phyloP scores from a whole-genome alignment of 2,329 filamentous ascomycete species.

The Emergomyces pasteurianus region DNA sequence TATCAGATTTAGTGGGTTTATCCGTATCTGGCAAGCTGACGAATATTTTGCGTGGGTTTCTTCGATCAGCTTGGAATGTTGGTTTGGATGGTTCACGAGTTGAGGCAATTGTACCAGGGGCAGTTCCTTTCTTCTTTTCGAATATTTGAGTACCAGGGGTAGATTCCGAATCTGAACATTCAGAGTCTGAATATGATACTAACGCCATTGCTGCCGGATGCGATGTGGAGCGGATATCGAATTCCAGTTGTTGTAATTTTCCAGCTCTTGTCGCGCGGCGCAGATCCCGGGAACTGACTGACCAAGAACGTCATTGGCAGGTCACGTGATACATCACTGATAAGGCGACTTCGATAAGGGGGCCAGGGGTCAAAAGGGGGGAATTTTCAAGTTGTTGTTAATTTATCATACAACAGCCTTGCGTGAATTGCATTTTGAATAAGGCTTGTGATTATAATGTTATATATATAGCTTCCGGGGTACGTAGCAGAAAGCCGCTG shows the following conservation, averaged over 20 bases:
- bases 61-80: constrained; percentile 61
- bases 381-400: too few species aligned
- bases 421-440: too few species aligned
- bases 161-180: constrained; percentile 51
- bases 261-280: background rate
- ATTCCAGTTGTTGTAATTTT: too few species aligned
- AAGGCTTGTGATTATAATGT: too few species aligned
- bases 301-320: background rate
- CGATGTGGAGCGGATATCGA: background rate
- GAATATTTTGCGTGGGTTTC: constrained; percentile 71
- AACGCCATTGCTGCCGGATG: constrained; percentile 49
- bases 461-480: too few species aligned
- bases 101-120: background rate
- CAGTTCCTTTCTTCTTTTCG: constrained; percentile 4
- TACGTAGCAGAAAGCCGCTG: too few species aligned
- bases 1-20: constrained; percentile 22
- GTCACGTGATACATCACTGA: background rate
- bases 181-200: constrained; percentile 74
- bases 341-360: too few species aligned
- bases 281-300: background rate
- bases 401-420: too few species aligned
- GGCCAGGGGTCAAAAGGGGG: too few species aligned
- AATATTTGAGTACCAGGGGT: constrained; percentile 23
- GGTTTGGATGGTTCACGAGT: constrained; percentile 19
- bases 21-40: constrained; percentile 57